Evolutionary conservation across 305 asterid genomes (phyloP).

Genomic region (Fraxinus paxiana): DNA sequence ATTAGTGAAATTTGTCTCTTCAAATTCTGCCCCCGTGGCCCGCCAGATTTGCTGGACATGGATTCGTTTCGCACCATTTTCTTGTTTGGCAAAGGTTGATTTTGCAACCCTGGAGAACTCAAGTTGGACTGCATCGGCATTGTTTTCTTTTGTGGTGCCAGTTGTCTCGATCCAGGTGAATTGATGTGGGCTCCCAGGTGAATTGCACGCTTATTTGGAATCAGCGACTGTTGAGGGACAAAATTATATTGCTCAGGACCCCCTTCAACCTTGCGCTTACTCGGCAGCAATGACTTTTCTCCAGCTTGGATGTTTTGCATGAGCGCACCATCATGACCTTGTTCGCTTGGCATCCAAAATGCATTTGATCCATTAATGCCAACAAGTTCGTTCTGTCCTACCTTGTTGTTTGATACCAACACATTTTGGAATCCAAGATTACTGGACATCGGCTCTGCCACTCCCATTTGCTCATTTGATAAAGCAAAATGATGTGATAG

Average conservation of each 20-base stretch:
- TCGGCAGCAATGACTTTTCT: slow-evolving; percentile 43
- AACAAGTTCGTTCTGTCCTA: slow-evolving; percentile 28
- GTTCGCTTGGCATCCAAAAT: slow-evolving; percentile 34
- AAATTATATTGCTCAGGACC: slow-evolving; percentile 35
- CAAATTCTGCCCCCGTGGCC: slow-evolving; percentile 57
- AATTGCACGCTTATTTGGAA: slow-evolving; percentile 52
- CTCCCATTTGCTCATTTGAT: slow-evolving; percentile 26
- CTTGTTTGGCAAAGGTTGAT: slow-evolving; percentile 34
- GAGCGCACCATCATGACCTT: slow-evolving; percentile 24
- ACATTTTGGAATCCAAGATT: slow-evolving; percentile 21
- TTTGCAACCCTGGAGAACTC: slow-evolving; percentile 34
- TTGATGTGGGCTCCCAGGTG: slow-evolving; percentile 34
- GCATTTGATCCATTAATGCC: slow-evolving; percentile 33
- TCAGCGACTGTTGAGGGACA: slow-evolving; percentile 34
- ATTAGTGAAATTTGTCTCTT: slow-evolving; percentile 50
- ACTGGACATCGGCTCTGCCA: slow-evolving; percentile 16
- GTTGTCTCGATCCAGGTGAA: slow-evolving; percentile 36
- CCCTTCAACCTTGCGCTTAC: slow-evolving; percentile 73
- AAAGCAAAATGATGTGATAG: slow-evolving; percentile 26
- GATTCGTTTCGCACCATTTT: slow-evolving; percentile 64
- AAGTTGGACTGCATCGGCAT: slow-evolving; percentile 40
- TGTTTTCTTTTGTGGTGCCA: slow-evolving; percentile 35
- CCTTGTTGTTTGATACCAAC: slow-evolving; percentile 23
- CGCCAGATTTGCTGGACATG: slow-evolving; percentile 48
- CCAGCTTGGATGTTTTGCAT: slow-evolving; percentile 29